Evolutionary conservation across 148 eudicot genomes (phyloP), one percentile per base, ranked within the genome.

Genomic region (Euryodendron excelsum): DNA sequence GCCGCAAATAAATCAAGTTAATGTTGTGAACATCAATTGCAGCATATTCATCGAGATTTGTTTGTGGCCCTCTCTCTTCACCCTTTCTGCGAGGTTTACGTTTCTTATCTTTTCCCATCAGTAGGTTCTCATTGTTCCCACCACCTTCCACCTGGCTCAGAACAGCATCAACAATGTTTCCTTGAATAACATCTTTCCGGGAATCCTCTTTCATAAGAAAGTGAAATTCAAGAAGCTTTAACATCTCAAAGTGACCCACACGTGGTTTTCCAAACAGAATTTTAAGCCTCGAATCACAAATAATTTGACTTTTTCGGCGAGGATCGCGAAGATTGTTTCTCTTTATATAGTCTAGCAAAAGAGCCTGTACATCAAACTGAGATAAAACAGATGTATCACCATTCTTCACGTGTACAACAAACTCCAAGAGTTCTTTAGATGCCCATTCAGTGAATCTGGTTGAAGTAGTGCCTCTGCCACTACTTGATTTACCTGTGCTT

Each of bases 221-320:
- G 47, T 88, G 90, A 85, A 75, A 87, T 55, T 93, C 97, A 45
- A 95, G 92, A 85, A 95, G 91, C 87, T 93, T 93, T 36, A 93
- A 85, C 99, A 95, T 93, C 84, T 95, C 99, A 86, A 91, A 84
- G 74, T 91, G 96, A 80, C 91, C 97, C 53, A 93, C 97, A 45
- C 94, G 89, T 17, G 87, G 84, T 84, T 89, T 95, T 55, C 90
- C 88, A 72, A 96, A 92, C 76, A 96, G 83, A 85, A 18, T 86
- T 69, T 71, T 84, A 79, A 96, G 90, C 88, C 98, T 88, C 34
- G 48, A 74, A 85, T 96, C 99, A 84, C 99, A 96, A 68, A 92
- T 82, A 27, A 96, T 88, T 83, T 96, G 97, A 81, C 90, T 90
- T 82, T 89, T 92, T 67, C 61, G 85, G 10, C 80, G 91, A 71